Evolutionary conservation across 1,139 yeast species (phyloP).

Genomic region (Williopsis jadinii): DNA sequence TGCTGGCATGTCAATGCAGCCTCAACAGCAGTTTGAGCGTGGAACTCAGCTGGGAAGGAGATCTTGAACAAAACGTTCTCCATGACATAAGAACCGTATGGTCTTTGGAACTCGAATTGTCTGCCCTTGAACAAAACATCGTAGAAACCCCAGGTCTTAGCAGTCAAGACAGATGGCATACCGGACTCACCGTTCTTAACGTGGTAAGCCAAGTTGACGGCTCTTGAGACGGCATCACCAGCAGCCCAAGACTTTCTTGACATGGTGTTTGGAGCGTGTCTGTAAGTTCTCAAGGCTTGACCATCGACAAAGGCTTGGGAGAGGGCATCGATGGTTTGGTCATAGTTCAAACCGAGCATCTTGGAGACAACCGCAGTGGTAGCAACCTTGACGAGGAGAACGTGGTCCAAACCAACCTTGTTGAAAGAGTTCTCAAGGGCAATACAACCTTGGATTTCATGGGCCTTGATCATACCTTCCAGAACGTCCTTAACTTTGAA

Average conservation of each 20-base stretch:
- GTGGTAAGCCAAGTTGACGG: constrained; percentile 46
- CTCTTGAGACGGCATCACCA: constrained; percentile 56
- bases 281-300: constrained; percentile 48
- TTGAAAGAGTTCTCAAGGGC: constrained; percentile 55
- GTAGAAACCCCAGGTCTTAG: constrained; percentile 55
- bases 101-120: constrained; percentile 45
- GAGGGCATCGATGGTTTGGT: constrained; percentile 47
- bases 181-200: constrained; percentile 49
- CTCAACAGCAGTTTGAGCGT: constrained; percentile 60
- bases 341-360: constrained; percentile 40
- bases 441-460: constrained; percentile 51
- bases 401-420: constrained; percentile 55
- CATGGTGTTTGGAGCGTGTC: constrained; percentile 59
- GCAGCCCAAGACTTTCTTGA: constrained; percentile 63
- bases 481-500: constrained; percentile 44
- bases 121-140: constrained; percentile 49
- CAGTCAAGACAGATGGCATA: constrained; percentile 50
- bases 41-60: constrained; percentile 61
- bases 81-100: constrained; percentile 53
- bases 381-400: constrained; percentile 51
- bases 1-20: constrained; percentile 42
- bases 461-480: constrained; percentile 53
- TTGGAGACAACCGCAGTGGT: constrained; percentile 53
- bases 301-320: constrained; percentile 59
- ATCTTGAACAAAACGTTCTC: constrained; percentile 54